Conservation (phyloP, 805 yeast species). For the Starmerella sirachaensis region DNA sequence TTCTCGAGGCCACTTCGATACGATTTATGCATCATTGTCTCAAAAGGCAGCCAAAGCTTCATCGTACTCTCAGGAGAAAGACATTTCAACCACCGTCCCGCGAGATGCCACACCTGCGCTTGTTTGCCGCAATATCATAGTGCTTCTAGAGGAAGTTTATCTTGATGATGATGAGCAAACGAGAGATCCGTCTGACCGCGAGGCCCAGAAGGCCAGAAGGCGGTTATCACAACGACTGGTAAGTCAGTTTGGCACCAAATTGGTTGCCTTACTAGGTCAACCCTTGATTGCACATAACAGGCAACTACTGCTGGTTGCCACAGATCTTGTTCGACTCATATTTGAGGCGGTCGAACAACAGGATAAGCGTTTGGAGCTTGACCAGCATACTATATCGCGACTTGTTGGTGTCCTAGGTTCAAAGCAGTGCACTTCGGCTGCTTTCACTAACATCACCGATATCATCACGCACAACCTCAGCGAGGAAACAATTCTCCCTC, state of each 20-base stretch:
- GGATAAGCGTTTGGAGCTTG: not conserved
- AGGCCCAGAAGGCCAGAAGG: not conserved
- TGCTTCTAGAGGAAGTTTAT: not conserved
- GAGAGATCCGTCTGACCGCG: too few relatives aligned
- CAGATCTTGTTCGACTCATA: not conserved
- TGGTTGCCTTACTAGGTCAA: not conserved
- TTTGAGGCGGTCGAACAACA: too few relatives aligned
- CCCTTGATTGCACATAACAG: constrained; percentile 8
- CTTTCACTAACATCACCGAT: constrained; percentile 6
- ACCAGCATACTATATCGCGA: not conserved
- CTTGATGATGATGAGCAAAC: too few relatives aligned
- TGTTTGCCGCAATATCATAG: constrained; percentile 1
- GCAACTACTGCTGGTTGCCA: not conserved
- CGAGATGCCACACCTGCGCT: constrained; percentile 3
- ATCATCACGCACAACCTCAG: constrained; percentile 2
- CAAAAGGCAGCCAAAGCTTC: not conserved
- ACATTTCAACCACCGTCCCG: not conserved
- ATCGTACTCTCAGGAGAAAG: not conserved
- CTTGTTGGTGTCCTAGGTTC: constrained; percentile 7
- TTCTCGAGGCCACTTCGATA: not conserved
- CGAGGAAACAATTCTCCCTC: constrained; percentile 2
- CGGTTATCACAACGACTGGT: not conserved
- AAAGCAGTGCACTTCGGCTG: constrained; percentile 7
- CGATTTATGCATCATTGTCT: not conserved
- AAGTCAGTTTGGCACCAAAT: not conserved